Evolutionary conservation across 164 flowering plant species (phyloP).

Genomic region (Kingdonia uniflora): DNA sequence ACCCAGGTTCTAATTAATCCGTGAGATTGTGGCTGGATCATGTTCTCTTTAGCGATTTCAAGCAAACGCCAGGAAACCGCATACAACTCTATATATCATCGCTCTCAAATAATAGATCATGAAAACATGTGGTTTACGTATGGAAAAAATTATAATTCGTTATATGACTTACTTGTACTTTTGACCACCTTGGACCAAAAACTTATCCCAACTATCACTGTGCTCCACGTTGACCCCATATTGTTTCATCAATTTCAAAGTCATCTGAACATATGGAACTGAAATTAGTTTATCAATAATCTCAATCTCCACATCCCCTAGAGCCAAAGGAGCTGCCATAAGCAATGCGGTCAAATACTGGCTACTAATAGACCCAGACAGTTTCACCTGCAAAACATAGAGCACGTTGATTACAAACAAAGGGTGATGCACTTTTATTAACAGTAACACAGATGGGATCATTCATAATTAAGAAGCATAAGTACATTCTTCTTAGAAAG

Average conservation of each 20-base stretch:
- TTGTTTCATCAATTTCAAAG: conserved; percentile 88
- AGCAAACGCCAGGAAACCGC: too few species aligned
- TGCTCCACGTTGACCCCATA: conserved; percentile 81
- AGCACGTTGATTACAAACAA: neutral
- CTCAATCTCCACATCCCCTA: conserved; percentile 91
- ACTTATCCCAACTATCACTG: conserved; percentile 72
- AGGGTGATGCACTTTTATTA: too few species aligned
- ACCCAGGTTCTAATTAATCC: too few species aligned
- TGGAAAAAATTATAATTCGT: too few species aligned
- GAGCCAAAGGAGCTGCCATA: conserved; percentile 95
- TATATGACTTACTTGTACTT: conserved; percentile 87
- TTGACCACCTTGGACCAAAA: conserved; percentile 79
- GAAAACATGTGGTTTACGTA: too few species aligned
- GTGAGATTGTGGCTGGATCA: too few species aligned
- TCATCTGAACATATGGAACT: conserved; percentile 97
- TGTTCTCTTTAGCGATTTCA: too few species aligned
- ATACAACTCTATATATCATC: too few species aligned
- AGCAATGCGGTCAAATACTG: conserved; percentile 97
- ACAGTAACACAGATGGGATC: too few species aligned
- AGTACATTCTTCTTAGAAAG: too few species aligned
- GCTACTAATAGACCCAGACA: conserved; percentile 92
- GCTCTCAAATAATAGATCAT: too few species aligned
- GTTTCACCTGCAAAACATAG: conserved; percentile 63
- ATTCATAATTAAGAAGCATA: too few species aligned
- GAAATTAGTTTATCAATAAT: conserved; percentile 89